Conservation (phyloP, 2,329 filamentous ascomycete genomes). For the Tympanopsis confertula region DNA sequence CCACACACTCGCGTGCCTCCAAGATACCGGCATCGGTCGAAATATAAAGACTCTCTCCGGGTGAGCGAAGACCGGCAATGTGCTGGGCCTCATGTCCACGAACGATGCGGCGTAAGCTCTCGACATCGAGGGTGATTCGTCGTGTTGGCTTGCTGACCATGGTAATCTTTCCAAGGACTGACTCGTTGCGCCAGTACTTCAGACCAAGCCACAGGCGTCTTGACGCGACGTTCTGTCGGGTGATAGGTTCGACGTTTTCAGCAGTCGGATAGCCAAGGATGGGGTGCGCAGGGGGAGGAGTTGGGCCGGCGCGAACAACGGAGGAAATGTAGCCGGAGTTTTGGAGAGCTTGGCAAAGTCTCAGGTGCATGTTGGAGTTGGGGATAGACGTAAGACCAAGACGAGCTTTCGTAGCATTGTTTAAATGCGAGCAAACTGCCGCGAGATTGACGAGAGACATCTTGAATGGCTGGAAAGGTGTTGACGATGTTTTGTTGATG, state of each 20-base stretch:
- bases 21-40: slow-evolving; percentile 56
- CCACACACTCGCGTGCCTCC: slow-evolving; percentile 60
- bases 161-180: slow-evolving; percentile 51
- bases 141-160: slow-evolving; percentile 59
- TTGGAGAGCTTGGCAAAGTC: slow-evolving; percentile 52
- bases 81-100: slow-evolving; percentile 44
- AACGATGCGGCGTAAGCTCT: slow-evolving; percentile 42
- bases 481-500: too few species aligned
- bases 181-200: slow-evolving; percentile 64
- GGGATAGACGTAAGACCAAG: slow-evolving; percentile 60
- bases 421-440: slow-evolving; percentile 61
- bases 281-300: slow-evolving; percentile 36
- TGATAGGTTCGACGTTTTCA: slow-evolving; percentile 28
- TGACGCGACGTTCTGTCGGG: slow-evolving; percentile 45
- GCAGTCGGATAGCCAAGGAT: slow-evolving; percentile 26
- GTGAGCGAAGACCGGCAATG: slow-evolving; percentile 51
- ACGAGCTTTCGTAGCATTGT: slow-evolving; percentile 61
- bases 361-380: slow-evolving; percentile 54
- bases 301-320: slow-evolving; percentile 51
- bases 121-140: slow-evolving; percentile 48
- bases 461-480: too few species aligned
- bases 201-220: slow-evolving; percentile 59
- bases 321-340: slow-evolving; percentile 57
- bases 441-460: slow-evolving; percentile 66
- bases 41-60: slow-evolving; percentile 60